These are phyloP conservation scores for Diaporthe nobilis DNA, from an alignment of 2,329 filamentous ascomycete species.

Conservation along the genomic window DNA sequence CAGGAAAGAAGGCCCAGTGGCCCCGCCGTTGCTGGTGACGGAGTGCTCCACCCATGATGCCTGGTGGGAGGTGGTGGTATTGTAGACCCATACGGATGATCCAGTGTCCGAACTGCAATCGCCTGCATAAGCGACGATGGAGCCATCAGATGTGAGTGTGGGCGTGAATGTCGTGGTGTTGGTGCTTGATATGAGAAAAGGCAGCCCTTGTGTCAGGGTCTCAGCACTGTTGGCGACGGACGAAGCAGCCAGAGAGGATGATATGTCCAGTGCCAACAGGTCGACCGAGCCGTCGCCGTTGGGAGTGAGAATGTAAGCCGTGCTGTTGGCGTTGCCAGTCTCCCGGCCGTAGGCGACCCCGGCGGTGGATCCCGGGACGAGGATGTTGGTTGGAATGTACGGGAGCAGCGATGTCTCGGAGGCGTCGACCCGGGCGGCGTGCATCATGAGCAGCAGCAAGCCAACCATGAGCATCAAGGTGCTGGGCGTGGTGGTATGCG, in stretches of 20 bases:
- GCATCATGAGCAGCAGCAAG: conserved; percentile 37
- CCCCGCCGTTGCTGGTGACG: conserved; percentile 44
- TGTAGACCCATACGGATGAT: conserved; percentile 78
- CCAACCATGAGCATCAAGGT: conserved; percentile 27
- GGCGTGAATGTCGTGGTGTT: conserved; percentile 75
- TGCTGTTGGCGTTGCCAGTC: conserved; percentile 53
- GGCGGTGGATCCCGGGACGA: conserved; percentile 65
- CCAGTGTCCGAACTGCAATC: conserved; percentile 71
- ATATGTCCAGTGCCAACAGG: conserved; percentile 77
- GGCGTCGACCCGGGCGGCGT: conserved; percentile 37
- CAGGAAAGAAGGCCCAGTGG: conserved; percentile 64
- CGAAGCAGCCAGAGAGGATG: conserved; percentile 66
- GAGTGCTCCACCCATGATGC: conserved; percentile 60
- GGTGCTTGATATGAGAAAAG: conserved; percentile 69
- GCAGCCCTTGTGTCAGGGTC: conserved; percentile 69
- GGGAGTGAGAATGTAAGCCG: conserved; percentile 80
- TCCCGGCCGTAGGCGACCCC: conserved; percentile 50
- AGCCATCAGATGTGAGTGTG: conserved; percentile 75
- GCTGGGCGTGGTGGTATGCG: conserved; percentile 23
- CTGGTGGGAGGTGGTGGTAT: conserved; percentile 55
- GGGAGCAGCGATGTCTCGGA: conserved; percentile 69
- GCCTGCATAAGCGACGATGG: conserved; percentile 81
- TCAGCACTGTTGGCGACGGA: conserved; percentile 54
- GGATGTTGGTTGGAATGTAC: conserved; percentile 83
- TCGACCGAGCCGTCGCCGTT: conserved; percentile 58